Conservation (phyloP, 1,139 yeast genomes). For the Pichia norvegensis region DNA sequence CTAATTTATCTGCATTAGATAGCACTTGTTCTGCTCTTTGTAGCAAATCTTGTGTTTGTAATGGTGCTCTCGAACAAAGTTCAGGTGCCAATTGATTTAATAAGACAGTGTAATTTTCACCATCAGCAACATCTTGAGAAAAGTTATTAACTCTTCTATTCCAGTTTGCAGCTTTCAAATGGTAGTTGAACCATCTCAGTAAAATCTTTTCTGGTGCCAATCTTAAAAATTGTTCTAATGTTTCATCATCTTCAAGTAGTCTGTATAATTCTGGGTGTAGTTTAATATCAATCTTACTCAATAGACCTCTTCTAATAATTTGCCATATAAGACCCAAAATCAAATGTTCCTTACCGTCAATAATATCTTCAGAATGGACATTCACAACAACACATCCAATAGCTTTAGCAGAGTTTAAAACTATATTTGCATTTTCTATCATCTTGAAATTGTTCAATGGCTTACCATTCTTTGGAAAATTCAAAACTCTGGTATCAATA, state of each 20-base stretch:
- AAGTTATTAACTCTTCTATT: conserved; percentile 79
- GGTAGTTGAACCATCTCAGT: conserved; percentile 96
- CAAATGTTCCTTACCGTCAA: conserved; percentile 94
- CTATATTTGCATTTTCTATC: conserved; percentile 95
- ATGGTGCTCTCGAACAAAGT: conserved; percentile 71
- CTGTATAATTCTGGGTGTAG: conserved; percentile 95
- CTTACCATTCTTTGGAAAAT: conserved; percentile 75
- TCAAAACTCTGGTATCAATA: conserved; percentile 94
- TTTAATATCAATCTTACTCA: conserved; percentile 91
- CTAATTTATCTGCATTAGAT: conserved; percentile 80
- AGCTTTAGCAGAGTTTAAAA: conserved; percentile 95
- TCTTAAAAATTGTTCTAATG: conserved; percentile 90
- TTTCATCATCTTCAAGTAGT: conserved; percentile 90
- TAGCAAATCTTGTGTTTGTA: conserved; percentile 63
- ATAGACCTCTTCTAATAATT: conserved; percentile 89
- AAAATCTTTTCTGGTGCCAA: conserved; percentile 96
- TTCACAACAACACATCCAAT: conserved; percentile 97
- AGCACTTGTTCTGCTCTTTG: conserved; percentile 83
- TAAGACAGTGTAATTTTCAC: conserved; percentile 88
- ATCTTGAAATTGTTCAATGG: conserved; percentile 89
- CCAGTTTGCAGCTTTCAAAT: conserved; percentile 90
- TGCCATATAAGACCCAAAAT: conserved; percentile 97
- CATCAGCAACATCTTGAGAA: conserved; percentile 83
- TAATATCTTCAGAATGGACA: conserved; percentile 94
- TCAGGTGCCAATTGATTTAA: conserved; percentile 85